Evolutionary conservation across 148 eudicot species (phyloP), one percentile per base, ranked within the genome.

Genomic region (Nyssa sinensis): DNA sequence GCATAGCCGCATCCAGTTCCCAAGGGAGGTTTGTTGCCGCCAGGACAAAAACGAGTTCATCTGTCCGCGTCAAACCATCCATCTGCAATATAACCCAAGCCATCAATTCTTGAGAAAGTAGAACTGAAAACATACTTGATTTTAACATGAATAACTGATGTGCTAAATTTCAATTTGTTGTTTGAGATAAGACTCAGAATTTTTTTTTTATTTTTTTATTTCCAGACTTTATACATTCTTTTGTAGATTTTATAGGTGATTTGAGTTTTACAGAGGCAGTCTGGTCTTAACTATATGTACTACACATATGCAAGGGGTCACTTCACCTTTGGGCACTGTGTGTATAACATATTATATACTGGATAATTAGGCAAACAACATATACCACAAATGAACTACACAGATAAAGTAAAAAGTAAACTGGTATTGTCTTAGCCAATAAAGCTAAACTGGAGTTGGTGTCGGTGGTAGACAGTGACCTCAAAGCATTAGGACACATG

Each of bases 1-100:
- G 94, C 98, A 95, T 90, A 78, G 98, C 98, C 19, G 92, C 98
- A 85, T 95, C 98, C 55, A 95, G 85, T 78, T 95, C 98, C 98
- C 98, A 92, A 29, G 97, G 98, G 21, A 95, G 91, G 81, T 95
- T 95, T 65, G 98, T 95, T 70, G 98, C 98, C 14, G 98, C 98
- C 84, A 95, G 81, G 47, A 95, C 97, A 89, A 95, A 95, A 75
- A 95, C 97, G 69, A 95, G 97, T 71, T 95, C 98, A 82, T 92
- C 90, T 73, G 97, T 89, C 85, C 78, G 80, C 24, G 85, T 95
- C 85, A 95, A 85, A 61, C 97, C 97, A 90, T 95, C 98, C 98
- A 95, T 95, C 98, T 95, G 96, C 87, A 81, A 80, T 71, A 34
- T 62, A 74, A 35, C 58, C 61, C 32, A 63, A 63, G 35, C 9